Evolutionary conservation across 352 stramenopile species (phyloP).

Genomic region (Globisporangium sylvaticum): DNA sequence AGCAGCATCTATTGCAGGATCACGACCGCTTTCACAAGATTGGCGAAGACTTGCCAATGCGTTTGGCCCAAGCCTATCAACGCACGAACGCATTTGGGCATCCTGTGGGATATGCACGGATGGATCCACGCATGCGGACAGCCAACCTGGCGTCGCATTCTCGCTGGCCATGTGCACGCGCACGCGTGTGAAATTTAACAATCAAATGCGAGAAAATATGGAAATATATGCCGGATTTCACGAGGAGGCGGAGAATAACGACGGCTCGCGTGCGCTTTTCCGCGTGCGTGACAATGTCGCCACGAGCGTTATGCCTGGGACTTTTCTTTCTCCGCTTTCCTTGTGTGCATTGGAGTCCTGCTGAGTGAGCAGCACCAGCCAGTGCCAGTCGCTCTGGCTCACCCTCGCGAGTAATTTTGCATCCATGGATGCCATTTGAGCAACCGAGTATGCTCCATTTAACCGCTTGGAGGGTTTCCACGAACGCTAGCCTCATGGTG

Average conservation of each 20-base stretch:
- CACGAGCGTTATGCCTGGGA: not conserved
- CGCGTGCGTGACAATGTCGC: not conserved
- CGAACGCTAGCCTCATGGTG: not conserved
- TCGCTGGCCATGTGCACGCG: not conserved
- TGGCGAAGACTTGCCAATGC: too few relatives aligned
- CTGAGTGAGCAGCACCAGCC: not conserved
- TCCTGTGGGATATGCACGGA: not conserved
- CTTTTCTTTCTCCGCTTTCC: not conserved
- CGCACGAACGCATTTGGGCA: not conserved
- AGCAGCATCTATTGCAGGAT: too few relatives aligned
- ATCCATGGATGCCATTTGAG: not conserved
- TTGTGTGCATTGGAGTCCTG: too few relatives aligned
- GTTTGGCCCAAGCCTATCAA: too few relatives aligned
- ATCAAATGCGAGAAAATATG: not conserved
- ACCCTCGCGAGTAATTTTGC: not conserved
- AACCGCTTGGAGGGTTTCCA: not conserved
- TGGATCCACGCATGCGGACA: not conserved
- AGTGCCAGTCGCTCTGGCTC: not conserved
- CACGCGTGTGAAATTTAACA: too few relatives aligned
- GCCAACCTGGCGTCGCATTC: not conserved
- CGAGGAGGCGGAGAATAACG: slow-evolving; percentile 3
- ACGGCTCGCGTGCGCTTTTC: not conserved
- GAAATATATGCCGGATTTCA: not conserved
- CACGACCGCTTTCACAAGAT: too few relatives aligned
- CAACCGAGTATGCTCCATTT: not conserved